Base-by-base conservation (phyloP, 78 protist genomes). In the Polysphondylium violaceum region DNA sequence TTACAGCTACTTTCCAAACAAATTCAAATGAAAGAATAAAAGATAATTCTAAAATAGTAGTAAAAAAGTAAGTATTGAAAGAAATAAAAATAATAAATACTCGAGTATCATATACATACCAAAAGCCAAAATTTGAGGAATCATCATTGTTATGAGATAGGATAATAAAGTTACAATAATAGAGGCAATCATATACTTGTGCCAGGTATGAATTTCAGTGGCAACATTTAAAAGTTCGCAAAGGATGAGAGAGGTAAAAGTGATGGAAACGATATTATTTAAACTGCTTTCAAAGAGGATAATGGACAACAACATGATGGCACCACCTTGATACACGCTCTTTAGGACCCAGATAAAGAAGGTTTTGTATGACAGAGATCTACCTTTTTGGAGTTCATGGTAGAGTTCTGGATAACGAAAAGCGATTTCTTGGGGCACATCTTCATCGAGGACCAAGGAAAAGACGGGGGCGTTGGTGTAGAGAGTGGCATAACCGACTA, bases 401-500 rank as follows among this genome's bases (percentile, higher is more conserved):
- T 98, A 98, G 59, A 98, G 96, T 56, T 98, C 98, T 0, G 99
- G 99, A 95, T 68, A 98, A 41, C 43, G 29, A 31, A 96, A 21
- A 7, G 92, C 98, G 7, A 95, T 86, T 2, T 63, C 63, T 7
- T 78, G 92, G 9, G 79, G 27, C 44, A 96, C 97, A 44, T 98
- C 99, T 56, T 93, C 92, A 53, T 98, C 98, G 21, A 97, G 83
- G 31, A 98, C 98, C 55, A 98, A 88, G 25, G 98, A 87, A 73
- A 98, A 98, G 38, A 98, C 99, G 0, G 99, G 99, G 0, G 94
- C 83, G 93, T 96, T 96, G 3, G 99, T 98, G 94, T 95, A 98
- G 65, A 97, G 38, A 0, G 99, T 98, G 12, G 98, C 75, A 71
- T 97, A 98, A 17, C 98, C 96, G 17, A 93, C 97, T 56, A 95